Conservation (phyloP, 106 monocot species). For the Vanilla planifolia region DNA sequence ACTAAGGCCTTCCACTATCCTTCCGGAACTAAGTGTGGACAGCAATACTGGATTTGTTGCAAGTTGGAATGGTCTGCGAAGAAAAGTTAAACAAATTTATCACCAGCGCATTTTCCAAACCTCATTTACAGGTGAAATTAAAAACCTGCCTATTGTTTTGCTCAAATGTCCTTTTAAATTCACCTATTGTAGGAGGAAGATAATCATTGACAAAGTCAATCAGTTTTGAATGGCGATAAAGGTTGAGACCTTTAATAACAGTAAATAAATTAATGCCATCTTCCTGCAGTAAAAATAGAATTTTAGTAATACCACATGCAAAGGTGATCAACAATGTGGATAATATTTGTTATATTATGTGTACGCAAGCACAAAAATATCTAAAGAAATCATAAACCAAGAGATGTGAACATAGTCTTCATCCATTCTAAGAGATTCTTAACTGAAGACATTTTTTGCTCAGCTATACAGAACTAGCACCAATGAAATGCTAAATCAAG, state of each 20-base stretch:
- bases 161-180: constrained; percentile 12
- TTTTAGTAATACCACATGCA: constrained; percentile 2
- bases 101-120: not conserved
- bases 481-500: too few species aligned
- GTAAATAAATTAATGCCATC: constrained; percentile 18
- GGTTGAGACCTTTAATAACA: constrained; percentile 16
- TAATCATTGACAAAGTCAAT: constrained; percentile 23
- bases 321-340: not conserved
- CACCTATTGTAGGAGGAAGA: constrained; percentile 22
- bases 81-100: too few species aligned
- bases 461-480: too few species aligned
- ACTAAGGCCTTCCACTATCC: constrained; percentile 63
- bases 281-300: constrained; percentile 18
- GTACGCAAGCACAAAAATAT: not conserved
- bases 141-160: constrained; percentile 11
- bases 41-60: constrained; percentile 62
- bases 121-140: not conserved
- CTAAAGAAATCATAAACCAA: not conserved
- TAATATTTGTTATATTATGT: not conserved
- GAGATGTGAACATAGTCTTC: too few species aligned
- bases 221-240: constrained; percentile 13
- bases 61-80: constrained; percentile 47
- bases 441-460: too few species aligned
- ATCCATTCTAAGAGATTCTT: too few species aligned
- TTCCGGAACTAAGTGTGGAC: constrained; percentile 66